Evolutionary conservation across 1,284 basidiomycete genomes (phyloP).

Genomic region (Tilletia indica): DNA sequence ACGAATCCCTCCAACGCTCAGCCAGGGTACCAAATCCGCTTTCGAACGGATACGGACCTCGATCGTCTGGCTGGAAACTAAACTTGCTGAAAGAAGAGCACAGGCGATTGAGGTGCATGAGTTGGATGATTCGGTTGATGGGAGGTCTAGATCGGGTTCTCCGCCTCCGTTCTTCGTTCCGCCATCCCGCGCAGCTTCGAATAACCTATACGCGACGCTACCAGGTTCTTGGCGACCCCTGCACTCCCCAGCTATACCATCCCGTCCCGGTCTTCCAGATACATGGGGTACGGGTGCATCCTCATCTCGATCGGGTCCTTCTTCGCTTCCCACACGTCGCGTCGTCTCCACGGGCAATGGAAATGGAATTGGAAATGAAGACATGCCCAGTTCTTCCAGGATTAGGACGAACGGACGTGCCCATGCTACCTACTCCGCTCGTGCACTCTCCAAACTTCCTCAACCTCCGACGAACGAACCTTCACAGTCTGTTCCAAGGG

Average conservation of each 20-base stretch:
- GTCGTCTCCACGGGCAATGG: no score
- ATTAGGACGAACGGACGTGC: not conserved
- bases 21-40: not conserved
- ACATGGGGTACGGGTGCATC: not conserved
- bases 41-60: no score
- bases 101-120: no score
- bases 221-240: slow-evolving; percentile 3
- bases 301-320: no score
- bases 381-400: no score
- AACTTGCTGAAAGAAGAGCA: no score
- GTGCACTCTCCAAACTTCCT: slow-evolving; percentile 1
- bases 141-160: no score
- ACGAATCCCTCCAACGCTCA: not conserved
- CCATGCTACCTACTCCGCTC: not conserved
- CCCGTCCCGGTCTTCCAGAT: not conserved
- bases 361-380: no score
- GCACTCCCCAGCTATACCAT: not conserved
- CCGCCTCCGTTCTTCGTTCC: no score
- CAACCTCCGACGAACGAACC: not conserved
- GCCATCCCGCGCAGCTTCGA: no score
- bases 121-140: no score
- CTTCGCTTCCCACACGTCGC: not conserved
- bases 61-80: no score
- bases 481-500: not conserved
- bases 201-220: not conserved